Base-by-base conservation (phyloP, 1,284 basidiomycete genomes). In the Moniliophthora roreri region DNA sequence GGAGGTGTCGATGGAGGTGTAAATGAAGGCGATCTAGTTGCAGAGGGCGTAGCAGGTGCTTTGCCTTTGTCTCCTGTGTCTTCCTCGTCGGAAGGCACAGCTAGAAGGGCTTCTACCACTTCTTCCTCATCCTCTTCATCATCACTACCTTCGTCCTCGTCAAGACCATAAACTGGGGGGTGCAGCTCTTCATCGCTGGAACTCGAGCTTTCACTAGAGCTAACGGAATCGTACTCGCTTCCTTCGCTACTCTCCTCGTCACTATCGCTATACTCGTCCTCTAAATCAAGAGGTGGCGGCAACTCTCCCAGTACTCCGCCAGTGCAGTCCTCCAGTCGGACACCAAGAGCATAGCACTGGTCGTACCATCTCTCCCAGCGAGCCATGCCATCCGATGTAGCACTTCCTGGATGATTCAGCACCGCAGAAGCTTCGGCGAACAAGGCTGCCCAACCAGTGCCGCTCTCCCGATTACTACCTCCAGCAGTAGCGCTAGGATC, bases 361-460 rank as follows among this genome's bases (percentile, higher is more conserved):
- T 71, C 72, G 77, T 80, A 86, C 88, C 87, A 90, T 45, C 75
- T 69, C 61, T 83, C 82, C 82, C 86, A 90, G n/a, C 88, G 69
- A 52, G 78, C 73, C 60, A 72, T 76, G 16, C 48, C 48, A 11
- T 36, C 35, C 24, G 42, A 35, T 20, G 36, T 51, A n/a, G 46
- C 16, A 24, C 41, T 20, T 3, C 34, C 34, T 18, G 37, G 24
- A 18, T 39, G 23, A 23, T 40, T 39, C 8, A 41, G 32, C 1
- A 26, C 38, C 7, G 49, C 26, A 16, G 38, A 16, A 5, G 49
- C 36, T 32, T 39, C 16, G 9, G 37, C 21, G 26, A 28, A 32
- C 8, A 41, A n/a, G 3, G 23, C n/a, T 8, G 49, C 16, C 26
- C 49, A 32, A 16, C 20, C 49, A 32, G 28, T 32, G 3, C 39